Evolutionary conservation across 164 flowering plant species (phyloP), one percentile per base, ranked within the genome.

Genomic region (Vitis amurensis): DNA sequence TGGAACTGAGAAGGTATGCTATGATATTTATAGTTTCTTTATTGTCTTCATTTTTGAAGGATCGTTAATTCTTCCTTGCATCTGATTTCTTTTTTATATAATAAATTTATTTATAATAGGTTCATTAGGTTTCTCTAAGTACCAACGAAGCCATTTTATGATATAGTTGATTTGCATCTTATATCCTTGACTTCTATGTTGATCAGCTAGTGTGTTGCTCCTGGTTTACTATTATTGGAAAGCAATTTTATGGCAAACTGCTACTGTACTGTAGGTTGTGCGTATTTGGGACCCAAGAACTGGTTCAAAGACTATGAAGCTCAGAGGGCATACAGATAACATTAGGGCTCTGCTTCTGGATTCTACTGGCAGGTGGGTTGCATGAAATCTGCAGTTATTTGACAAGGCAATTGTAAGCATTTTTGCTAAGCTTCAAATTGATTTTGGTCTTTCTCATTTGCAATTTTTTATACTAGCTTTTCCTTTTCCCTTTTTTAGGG

Each of bases 251-350:
- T 37, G 57, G 57, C 13, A 37, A 37, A 37, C 44, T 37, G 7
- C 30, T 73, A 69, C 59, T 74, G 63, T 73, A 51, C 29, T 74
- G 49, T 68, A 95, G 99, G 94, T 93, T 83, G 88, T 95, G 47
- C 98, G 99, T 71, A 90, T 95, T 74, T 95, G 99, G 99, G 99
- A 95, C 75, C 93, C 98, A 53, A 89, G 99, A 80, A 88, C 80
- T 78, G 99, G 99, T 63, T 87, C 94, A 55, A 95, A 95, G 76
- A 88, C 87, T 14, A 86, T 90, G 95, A 95, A 95, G 84, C 86
- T 95, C 53, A 84, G 91, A 82, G 99, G 99, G 50, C 99, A 95
- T 80, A 91, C 98, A 29, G 98, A 95, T 78, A 95, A 95, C 70
- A 84, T 95, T 52, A 81, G 99, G 80, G 92, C 96, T 47, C 80